Conservation (phyloP, 208 protist genomes). For the Blastocrithidia nonstop region DNA sequence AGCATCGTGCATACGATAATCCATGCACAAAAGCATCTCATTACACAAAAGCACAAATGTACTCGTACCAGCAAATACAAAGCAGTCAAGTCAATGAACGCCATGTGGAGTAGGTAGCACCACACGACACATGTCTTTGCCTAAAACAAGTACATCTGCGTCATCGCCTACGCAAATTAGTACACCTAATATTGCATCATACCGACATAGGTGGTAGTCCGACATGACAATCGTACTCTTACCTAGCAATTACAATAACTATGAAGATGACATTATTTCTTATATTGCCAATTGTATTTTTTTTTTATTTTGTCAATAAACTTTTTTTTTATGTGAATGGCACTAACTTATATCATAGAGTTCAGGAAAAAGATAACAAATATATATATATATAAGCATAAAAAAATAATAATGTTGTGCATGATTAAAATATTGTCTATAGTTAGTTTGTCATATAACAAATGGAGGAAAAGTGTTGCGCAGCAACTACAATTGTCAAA, state of each 20-base stretch:
- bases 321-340: not conserved
- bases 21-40: conserved; percentile 42
- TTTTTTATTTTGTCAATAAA: not conserved
- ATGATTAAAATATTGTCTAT: too few relatives aligned
- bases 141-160: conserved; percentile 44
- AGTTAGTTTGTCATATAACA: too few relatives aligned
- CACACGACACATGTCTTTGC: conserved; percentile 33
- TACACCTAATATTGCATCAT: conserved; percentile 56
- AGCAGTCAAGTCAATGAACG: conserved; percentile 51
- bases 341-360: not conserved
- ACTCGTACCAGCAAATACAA: conserved; percentile 58
- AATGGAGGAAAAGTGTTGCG: too few relatives aligned
- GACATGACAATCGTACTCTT: conserved; percentile 54
- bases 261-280: not conserved
- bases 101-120: conserved; percentile 29
- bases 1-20: conserved; percentile 23
- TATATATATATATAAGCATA: too few relatives aligned
- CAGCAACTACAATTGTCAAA: too few relatives aligned
- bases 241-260: conserved; percentile 3
- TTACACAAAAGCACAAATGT: conserved; percentile 61
- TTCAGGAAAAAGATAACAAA: too few relatives aligned
- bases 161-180: conserved; percentile 64
- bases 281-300: not conserved
- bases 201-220: conserved; percentile 65
- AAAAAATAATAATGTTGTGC: too few relatives aligned